Evolutionary conservation across 2,329 filamentous ascomycete species (phyloP), one percentile per base, ranked within the genome.

Genomic region (Delphinella strobiligena): DNA sequence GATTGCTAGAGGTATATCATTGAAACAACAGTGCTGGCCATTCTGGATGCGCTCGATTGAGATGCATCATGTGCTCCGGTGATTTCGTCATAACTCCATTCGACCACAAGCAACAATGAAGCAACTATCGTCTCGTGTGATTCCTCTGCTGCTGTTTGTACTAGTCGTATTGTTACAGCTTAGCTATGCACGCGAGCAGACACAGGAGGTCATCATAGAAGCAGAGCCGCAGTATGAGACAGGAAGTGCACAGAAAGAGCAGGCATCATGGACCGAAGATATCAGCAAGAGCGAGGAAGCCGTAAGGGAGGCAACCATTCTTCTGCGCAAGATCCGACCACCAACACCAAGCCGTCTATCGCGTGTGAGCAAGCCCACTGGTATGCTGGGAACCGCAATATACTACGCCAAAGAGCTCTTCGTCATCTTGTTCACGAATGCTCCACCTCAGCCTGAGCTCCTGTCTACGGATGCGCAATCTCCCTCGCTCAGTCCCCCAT

Each of bases 381-480:
- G 78, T 19, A 53, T 81, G 24, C 44, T 79, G 4, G 72, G 71
- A 30, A 67, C 69, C 41, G 63, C 68, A 29, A 62, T 69, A 47
- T 68, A 81, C 61, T 82, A 81, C 53, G 68, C 70, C 30, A 74
- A 74, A 50, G 66, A 78, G 54, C 60, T 74, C 16, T 76, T 82
- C 53, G 70, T 73, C 34, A 61, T 78, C 19, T 60, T 82, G 14
- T 81, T 80, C 54, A 72, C 80, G 65, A 79, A 79, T 50, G 67
- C 70, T 1, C 75, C 76, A 1, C 58, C 65, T 12, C 58, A 66
- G 30, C 61, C 66, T 22, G 61, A 68, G 7, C 46, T 54, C 31
- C 57, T 61, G 3, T 58, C 62, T n/a, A 60, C 58, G 4, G 52
- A 56, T 16, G 41, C 56, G 10, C 51, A 59, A 22, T 49, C 62